Evolutionary conservation across 2,329 filamentous ascomycete species (phyloP), one percentile per base, ranked within the genome.

Genomic region (Cordyceps cateniannulata): DNA sequence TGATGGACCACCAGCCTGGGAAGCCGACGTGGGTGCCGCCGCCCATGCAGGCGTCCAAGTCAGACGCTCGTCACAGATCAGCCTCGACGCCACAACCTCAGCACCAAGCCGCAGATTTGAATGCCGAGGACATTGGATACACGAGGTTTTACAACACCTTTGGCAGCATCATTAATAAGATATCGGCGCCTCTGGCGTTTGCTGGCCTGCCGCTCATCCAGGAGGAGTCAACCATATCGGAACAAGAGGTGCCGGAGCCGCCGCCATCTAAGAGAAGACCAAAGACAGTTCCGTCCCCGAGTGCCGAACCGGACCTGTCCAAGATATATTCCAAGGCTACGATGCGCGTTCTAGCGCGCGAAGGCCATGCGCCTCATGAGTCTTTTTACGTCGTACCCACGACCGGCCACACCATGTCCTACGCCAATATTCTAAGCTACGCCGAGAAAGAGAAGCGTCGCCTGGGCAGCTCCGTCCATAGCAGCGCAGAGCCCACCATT

Each of bases 351-450:
- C 81, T 96, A 47, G 82, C 85, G 22, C 86, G 90, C 60, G 87
- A 88, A 32, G 85, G 85, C 0, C 81, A 86, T 29, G 81, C 81
- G 18, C 77, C 83, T 18, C 84, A 81, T 62, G 89, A 90, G 67
- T 95, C 90, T 9, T 99, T 99, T 76, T 98, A 97, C 71, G 89
- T 98, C 1, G 95, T 99, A 1, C 95, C 93, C 4, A 90, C 90
- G 0, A 91, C 90, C 20, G 93, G 95, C 5, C 92, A 93, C 65
- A 97, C 92, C 3, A 88, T 93, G 63, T 95, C 92, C 0, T 99
- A 98, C 70, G 93, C 95, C 49, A 92, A 89, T 64, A 97, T 99
- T 57, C 78, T 96, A 22, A 88, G 79, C 47, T 87, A 85, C 66
- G 85, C 84, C 40, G 83, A 86, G 65, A 88, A 88, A 68, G 85